Conservation (phyloP, 768 basidiomycete species). For the Pluteus cervinus region DNA sequence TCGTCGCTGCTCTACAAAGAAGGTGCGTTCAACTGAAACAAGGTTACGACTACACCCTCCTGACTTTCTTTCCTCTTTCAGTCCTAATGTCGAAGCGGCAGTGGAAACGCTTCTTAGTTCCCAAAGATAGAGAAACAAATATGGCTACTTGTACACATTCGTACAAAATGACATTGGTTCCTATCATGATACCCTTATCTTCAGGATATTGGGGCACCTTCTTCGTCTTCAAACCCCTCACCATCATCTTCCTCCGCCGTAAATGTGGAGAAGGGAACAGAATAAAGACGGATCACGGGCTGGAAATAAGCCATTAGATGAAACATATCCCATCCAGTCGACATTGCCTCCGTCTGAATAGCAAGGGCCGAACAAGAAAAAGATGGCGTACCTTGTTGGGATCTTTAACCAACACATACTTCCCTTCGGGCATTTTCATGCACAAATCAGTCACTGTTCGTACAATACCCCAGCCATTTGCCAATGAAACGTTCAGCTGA, state of each 20-base stretch:
- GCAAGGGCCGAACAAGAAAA: constrained; percentile 6
- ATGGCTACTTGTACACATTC: not conserved
- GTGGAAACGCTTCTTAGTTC: constrained; percentile 64
- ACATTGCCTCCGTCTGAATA: not conserved
- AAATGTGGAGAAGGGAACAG: constrained; percentile 86
- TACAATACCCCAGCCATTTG: constrained; percentile 99
- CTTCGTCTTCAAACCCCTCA: constrained; percentile 33
- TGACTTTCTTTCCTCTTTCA: constrained; percentile 19
- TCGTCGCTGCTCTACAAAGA: constrained; percentile 74
- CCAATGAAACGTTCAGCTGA: constrained; percentile 91
- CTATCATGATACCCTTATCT: constrained; percentile 2
- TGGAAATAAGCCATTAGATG: constrained; percentile 28
- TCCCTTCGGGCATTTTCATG: constrained; percentile 97
- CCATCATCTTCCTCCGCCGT: constrained; percentile 70
- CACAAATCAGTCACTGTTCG: constrained; percentile 91
- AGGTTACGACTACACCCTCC: no score
- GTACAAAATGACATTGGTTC: constrained; percentile 2
- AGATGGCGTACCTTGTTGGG: constrained; percentile 79
- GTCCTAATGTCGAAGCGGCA: constrained; percentile 74
- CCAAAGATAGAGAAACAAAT: not conserved
- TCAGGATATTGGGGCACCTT: constrained; percentile 20
- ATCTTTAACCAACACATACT: constrained; percentile 95
- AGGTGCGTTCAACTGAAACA: constrained; percentile 46
- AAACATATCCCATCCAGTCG: constrained; percentile 4
- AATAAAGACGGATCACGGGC: constrained; percentile 92